Evolutionary conservation across 108 stramenopile species (phyloP).

Genomic region (Discostella stelligeroides): DNA sequence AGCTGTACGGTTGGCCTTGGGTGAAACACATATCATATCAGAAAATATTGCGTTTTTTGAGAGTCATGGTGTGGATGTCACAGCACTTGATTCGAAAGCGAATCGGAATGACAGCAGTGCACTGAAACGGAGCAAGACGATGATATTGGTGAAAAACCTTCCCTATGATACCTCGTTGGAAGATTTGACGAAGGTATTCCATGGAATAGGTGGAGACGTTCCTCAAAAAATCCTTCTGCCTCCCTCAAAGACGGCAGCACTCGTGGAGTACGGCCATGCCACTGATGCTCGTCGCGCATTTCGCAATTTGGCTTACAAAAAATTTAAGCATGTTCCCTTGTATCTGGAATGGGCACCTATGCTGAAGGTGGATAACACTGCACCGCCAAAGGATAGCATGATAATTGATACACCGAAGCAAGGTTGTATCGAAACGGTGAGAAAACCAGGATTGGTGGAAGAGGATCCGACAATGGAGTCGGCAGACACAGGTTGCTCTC

Average conservation of each 20-base stretch:
- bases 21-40: constrained; percentile 93
- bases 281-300: constrained; percentile 92
- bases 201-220: constrained; percentile 67
- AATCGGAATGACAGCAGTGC: constrained; percentile 19
- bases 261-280: constrained; percentile 90
- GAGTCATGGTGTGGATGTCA: constrained; percentile 90
- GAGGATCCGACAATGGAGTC: constrained; percentile 41
- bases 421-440: constrained; percentile 12
- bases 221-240: constrained; percentile 80
- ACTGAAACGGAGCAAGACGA: constrained; percentile 75
- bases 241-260: constrained; percentile 86
- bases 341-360: constrained; percentile 99
- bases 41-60: constrained; percentile 92
- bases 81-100: constrained; percentile 69
- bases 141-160: constrained; percentile 96
- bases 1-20: constrained; percentile 94
- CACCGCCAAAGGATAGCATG: constrained; percentile 3
- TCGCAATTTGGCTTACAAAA: constrained; percentile 89
- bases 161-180: constrained; percentile 86
- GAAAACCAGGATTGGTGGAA: constrained; percentile 36
- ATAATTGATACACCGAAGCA: constrained; percentile 9
- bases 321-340: constrained; percentile 95
- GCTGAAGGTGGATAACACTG: constrained; percentile 26
- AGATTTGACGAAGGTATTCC: constrained; percentile 90
- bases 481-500: constrained; percentile 43